Percentiles rank a stretch among this genome's conserved stretches.
Evolutionary conservation across 139 green algal genomes (phyloP).

Genomic region (Closterium sp.): DNA sequence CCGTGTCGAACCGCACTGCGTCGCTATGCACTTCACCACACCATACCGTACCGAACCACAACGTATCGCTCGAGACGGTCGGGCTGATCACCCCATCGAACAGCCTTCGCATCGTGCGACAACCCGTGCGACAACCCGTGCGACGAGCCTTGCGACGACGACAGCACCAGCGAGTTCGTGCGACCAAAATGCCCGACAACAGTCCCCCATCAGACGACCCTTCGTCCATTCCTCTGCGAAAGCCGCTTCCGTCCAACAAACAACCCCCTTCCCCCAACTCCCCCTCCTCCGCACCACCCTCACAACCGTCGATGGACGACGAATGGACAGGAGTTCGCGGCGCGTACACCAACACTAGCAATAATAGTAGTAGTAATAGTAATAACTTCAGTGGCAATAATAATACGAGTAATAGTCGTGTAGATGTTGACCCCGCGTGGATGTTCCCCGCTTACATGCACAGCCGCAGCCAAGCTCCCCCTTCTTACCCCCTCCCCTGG

Average conservation of each 20-base stretch:
- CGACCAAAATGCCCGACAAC: background rate
- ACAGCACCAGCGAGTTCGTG: background rate
- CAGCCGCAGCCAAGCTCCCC: background rate
- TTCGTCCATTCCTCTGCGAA: background rate
- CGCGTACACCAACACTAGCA: slow-evolving; percentile 6
- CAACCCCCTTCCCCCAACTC: slow-evolving; percentile 5
- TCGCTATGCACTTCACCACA: background rate
- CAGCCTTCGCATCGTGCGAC: background rate
- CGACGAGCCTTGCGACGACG: background rate
- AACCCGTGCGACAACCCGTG: background rate
- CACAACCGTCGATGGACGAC: slow-evolving; percentile 18
- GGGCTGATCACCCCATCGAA: background rate
- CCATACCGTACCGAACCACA: background rate
- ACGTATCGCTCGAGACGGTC: background rate
- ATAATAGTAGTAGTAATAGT: background rate
- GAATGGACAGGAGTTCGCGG: background rate
- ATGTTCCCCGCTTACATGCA: slow-evolving; percentile 47
- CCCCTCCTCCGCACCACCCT: slow-evolving; percentile 13
- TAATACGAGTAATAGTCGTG: slow-evolving; percentile 9
- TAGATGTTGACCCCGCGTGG: background rate
- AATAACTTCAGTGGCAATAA: slow-evolving; percentile 16
- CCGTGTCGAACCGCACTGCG: background rate
- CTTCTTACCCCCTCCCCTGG: background rate
- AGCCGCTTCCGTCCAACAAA: background rate
- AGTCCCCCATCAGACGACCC: background rate